phyloP scores from a whole-genome alignment of 1,284 basidiomycete species.

The Trichosporon faecale region DNA sequence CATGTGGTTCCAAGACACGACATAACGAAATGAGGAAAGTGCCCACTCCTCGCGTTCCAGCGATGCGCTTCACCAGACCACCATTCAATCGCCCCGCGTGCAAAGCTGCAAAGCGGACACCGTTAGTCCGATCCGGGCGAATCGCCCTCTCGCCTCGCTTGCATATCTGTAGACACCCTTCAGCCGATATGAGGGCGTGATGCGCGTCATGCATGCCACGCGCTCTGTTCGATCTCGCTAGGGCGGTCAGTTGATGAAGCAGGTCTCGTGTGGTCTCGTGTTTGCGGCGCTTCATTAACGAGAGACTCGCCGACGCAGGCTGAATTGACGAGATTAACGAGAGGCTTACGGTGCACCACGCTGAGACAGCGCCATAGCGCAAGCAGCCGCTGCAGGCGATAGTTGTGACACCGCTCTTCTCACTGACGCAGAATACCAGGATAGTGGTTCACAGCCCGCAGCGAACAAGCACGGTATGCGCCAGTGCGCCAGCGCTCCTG shows the following conservation, averaged over 20 bases:
- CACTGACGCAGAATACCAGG: too few species aligned
- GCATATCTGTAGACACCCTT: neutral
- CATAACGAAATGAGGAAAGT: neutral
- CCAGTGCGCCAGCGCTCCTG: too few species aligned
- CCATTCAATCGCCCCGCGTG: too few species aligned
- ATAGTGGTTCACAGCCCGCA: too few species aligned
- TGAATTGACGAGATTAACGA: neutral
- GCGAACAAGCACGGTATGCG: too few species aligned
- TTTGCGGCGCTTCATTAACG: neutral
- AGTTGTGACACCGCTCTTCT: too few species aligned
- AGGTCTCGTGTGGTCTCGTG: too few species aligned
- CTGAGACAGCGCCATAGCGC: neutral
- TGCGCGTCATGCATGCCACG: neutral
- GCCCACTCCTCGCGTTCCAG: neutral
- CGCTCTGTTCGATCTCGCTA: neutral
- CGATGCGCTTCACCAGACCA: neutral
- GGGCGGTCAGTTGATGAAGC: too few species aligned
- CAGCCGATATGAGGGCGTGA: neutral
- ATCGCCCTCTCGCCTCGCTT: neutral
- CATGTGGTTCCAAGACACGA: neutral
- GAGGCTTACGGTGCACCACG: neutral
- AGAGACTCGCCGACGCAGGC: neutral
- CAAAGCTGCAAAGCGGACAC: neutral
- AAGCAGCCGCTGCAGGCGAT: too few species aligned
- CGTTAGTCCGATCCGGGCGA: neutral